Conservation (phyloP, 352 stramenopile species). For the Aphanomyces stellatus region DNA sequence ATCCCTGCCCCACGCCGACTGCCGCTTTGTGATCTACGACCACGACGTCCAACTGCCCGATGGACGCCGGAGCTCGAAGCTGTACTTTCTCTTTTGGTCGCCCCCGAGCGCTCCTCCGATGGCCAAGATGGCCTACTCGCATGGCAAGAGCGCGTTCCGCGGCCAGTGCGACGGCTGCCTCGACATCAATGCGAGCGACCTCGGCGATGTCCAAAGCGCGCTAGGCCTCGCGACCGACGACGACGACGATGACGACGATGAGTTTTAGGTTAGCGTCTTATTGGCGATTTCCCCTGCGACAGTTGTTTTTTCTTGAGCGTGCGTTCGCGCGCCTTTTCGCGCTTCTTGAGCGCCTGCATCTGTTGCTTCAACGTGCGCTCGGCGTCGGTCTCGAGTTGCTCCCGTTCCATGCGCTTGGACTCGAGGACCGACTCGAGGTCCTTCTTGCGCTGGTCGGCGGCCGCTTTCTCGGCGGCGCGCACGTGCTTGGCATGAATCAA, state of each 20-base stretch:
- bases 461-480: conserved; percentile 56
- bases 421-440: conserved; percentile 36
- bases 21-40: conserved; percentile 82
- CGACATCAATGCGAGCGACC: conserved; percentile 67
- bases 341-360: conserved; percentile 74
- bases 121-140: conserved; percentile 85
- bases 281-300: not conserved
- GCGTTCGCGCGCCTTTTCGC: conserved; percentile 42
- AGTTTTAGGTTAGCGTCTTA: not conserved
- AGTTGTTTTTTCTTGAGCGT: conserved; percentile 1
- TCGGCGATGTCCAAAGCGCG: conserved; percentile 59
- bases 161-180: conserved; percentile 66
- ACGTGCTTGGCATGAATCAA: conserved; percentile 81
- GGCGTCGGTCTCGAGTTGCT: conserved; percentile 53
- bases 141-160: conserved; percentile 77
- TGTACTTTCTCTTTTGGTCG: conserved; percentile 85
- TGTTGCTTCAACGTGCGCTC: conserved; percentile 67
- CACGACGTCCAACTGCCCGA: conserved; percentile 69
- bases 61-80: conserved; percentile 77
- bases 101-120: conserved; percentile 69
- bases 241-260: conserved; percentile 48
- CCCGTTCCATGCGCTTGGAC: conserved; percentile 31
- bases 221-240: conserved; percentile 49
- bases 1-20: conserved; percentile 70
- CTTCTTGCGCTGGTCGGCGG: conserved; percentile 58